Evolutionary conservation across 257 asterid species (phyloP).

Genomic region (Ehretia macrophylla): DNA sequence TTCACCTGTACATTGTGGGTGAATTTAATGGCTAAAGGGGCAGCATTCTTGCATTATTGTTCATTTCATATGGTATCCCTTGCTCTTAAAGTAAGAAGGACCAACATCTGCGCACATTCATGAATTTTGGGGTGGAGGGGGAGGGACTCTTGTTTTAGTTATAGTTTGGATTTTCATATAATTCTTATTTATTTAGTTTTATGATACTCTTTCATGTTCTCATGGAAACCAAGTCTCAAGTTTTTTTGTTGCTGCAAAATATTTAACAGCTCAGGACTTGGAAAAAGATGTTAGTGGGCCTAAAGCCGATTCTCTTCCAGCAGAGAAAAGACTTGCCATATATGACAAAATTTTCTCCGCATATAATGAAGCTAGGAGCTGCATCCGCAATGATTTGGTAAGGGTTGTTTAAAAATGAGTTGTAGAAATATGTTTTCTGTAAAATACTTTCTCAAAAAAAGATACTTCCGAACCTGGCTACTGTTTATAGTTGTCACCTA

Average conservation of each 20-base stretch:
- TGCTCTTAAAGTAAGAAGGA: too few species aligned
- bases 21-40: too few species aligned
- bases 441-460: conserved; percentile 5
- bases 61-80: too few species aligned
- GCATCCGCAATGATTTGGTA: conserved; percentile 88
- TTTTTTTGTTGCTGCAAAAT: conserved; percentile 15
- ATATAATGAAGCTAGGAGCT: conserved; percentile 83
- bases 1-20: too few species aligned
- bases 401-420: conserved; percentile 5
- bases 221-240: conserved; percentile 19
- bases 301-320: conserved; percentile 65
- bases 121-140: not conserved
- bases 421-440: not conserved
- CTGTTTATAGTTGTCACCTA: not conserved
- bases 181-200: not conserved
- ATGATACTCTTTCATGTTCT: not conserved
- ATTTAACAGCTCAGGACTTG: conserved; percentile 85
- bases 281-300: conserved; percentile 86
- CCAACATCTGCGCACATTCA: not conserved
- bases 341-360: conserved; percentile 94
- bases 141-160: too few species aligned
- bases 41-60: too few species aligned
- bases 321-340: conserved; percentile 68
- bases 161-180: too few species aligned
- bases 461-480: not conserved